Conservation (phyloP, 2,329 filamentous ascomycete species). For the Nakataea oryzae region DNA sequence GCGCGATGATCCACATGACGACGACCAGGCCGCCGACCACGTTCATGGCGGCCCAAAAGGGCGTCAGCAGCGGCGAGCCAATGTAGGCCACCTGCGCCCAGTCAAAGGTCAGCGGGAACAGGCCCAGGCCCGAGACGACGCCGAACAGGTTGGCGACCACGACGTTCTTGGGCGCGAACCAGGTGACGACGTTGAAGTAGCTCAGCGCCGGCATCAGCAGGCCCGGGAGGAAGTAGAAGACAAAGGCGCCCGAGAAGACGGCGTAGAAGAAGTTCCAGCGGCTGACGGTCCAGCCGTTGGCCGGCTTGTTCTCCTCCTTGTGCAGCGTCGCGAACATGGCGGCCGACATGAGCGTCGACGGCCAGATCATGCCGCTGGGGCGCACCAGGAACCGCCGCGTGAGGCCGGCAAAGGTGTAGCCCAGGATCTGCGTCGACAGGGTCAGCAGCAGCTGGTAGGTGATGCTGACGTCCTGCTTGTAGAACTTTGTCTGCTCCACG, state of each 20-base stretch:
- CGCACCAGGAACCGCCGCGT: constrained; percentile 73
- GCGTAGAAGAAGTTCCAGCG: constrained; percentile 76
- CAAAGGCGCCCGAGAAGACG: constrained; percentile 59
- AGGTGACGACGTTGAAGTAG: constrained; percentile 83
- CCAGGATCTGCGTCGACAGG: constrained; percentile 76
- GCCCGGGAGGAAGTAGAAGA: constrained; percentile 79
- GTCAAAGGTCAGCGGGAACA: constrained; percentile 82
- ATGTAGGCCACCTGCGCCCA: constrained; percentile 88
- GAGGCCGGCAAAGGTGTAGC: constrained; percentile 77
- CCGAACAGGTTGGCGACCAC: constrained; percentile 80
- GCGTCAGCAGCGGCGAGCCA: constrained; percentile 71
- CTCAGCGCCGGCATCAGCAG: constrained; percentile 74
- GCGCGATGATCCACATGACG: constrained; percentile 78
- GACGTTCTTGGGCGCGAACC: constrained; percentile 81
- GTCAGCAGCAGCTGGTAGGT: constrained; percentile 74
- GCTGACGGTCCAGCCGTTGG: constrained; percentile 73
- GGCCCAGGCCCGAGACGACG: constrained; percentile 69
- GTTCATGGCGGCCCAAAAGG: constrained; percentile 80
- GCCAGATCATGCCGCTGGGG: constrained; percentile 87
- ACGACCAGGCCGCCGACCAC: constrained; percentile 70
- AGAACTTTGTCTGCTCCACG: constrained; percentile 82
- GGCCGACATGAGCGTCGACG: constrained; percentile 71
- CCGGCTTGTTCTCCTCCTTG: constrained; percentile 71
- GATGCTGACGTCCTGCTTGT: constrained; percentile 69
- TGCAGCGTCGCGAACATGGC: constrained; percentile 84